Conservation (phyloP, 495 filamentous ascomycete species). For the Clohesyomyces aquaticus region DNA sequence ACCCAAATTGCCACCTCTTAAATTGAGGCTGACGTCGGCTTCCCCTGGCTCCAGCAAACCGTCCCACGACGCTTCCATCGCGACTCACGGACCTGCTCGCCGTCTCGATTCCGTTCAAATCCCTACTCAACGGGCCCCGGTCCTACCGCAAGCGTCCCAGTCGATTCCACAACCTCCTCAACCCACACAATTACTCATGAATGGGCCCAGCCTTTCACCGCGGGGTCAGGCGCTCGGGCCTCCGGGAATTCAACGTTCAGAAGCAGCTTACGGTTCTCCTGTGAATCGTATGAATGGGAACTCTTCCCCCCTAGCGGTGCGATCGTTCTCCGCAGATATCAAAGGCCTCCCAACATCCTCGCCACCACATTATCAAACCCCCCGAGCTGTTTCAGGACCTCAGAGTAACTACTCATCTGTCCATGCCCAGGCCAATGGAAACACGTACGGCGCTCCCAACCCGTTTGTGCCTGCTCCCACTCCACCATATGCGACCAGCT, state of each 20-base stretch:
- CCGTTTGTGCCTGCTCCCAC: constrained; percentile 3
- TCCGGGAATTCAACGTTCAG: constrained; percentile 40
- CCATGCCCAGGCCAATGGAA: constrained; percentile 24
- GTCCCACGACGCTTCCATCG: constrained; percentile 22
- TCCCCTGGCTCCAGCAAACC: constrained; percentile 42
- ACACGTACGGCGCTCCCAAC: constrained; percentile 12
- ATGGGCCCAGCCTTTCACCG: constrained; percentile 47
- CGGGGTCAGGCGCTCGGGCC: constrained; percentile 44
- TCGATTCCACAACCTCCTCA: constrained; percentile 21
- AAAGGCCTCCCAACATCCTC: constrained; percentile 36
- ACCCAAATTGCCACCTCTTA: constrained; percentile 73
- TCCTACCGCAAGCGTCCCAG: constrained; percentile 20
- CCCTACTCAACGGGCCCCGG: constrained; percentile 18
- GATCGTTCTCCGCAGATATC: constrained; percentile 18
- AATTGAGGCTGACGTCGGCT: constrained; percentile 62
- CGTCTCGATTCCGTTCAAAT: constrained; percentile 40
- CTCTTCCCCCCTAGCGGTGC: constrained; percentile 5
- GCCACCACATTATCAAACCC: constrained; percentile 29
- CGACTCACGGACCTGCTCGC: constrained; percentile 26
- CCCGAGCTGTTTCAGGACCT: constrained; percentile 9
- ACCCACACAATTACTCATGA: constrained; percentile 33
- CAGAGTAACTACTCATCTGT: constrained; percentile 11
- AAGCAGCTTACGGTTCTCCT: constrained; percentile 33
- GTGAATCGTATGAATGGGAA: constrained; percentile 22
- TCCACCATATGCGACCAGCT: constrained; percentile 20